Evolutionary conservation across 1,284 basidiomycete genomes (phyloP), one percentile per base, ranked within the genome.

Genomic region (Lentinula novae-zelandiae): DNA sequence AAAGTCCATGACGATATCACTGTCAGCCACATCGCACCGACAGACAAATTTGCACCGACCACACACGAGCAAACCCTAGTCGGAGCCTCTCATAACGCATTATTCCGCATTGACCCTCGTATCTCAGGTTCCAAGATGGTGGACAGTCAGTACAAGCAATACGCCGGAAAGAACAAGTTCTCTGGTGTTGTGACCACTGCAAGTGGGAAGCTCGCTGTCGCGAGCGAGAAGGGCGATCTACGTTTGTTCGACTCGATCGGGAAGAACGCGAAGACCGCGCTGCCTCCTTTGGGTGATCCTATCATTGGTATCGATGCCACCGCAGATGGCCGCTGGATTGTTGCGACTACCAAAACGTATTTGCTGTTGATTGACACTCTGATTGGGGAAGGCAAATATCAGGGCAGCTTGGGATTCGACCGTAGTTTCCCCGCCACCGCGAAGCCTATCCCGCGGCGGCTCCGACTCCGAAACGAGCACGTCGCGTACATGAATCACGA

Each of bases 241-340:
- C 84, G 96, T 52, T 78, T 99, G 57, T 99, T 96, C 69, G 97
- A 99, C 73, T 82, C 89, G 57, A 93, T 99, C 66, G 97, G 97
- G 53, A 99, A 98, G 84, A 99, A 95, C 69, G 97, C 97, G 39
- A 99, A 99, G 85, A 99, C 97, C 20, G 95, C 95, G n/a, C 78
- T 99, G 53, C 95, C 96, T 31, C 93, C 95, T 38, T 82, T 98
- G 33, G 96, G 97, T 33, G 95, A 98, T 75, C 94, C 96, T 48
- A 98, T 99, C 69, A 75, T 94, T 56, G 96, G 96, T 36, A 84
- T 99, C 54, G 97, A 99, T 74, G 94, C 95, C 7, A 96, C 96
- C 2, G 89, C 93, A 15, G 89, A 95, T 72, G 97, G 97, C 40
- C 87, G 95, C 58, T 99, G 91, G 83, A 86, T 99, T 61, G 92